Percentiles rank a stretch among this genome's conserved stretches.
Evolutionary conservation across 805 yeast species (phyloP).

Genomic region (Saturnispora ahearnii): DNA sequence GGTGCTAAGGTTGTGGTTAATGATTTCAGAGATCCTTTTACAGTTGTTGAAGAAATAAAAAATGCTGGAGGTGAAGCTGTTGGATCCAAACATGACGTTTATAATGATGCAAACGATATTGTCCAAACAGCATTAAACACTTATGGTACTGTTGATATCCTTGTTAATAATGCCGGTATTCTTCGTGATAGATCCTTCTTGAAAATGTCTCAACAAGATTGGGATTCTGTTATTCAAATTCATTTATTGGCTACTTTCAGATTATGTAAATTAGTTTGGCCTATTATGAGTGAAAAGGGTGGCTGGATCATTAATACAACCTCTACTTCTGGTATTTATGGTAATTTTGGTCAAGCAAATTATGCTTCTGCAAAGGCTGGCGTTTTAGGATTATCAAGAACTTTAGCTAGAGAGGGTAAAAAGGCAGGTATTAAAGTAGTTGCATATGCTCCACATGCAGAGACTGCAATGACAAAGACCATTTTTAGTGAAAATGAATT

Average conservation of each 20-base stretch:
- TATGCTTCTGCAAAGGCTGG: slow-evolving; percentile 92
- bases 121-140: slow-evolving; percentile 65
- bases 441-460: slow-evolving; percentile 94
- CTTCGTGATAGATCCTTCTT: slow-evolving; percentile 80
- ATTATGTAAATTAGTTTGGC: slow-evolving; percentile 89
- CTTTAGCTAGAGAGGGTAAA: slow-evolving; percentile 87
- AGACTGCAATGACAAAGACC: slow-evolving; percentile 92
- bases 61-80: slow-evolving; percentile 65
- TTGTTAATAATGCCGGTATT: slow-evolving; percentile 92
- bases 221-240: slow-evolving; percentile 73
- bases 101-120: slow-evolving; percentile 61
- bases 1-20: slow-evolving; percentile 95
- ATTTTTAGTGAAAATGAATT: slow-evolving; percentile 73
- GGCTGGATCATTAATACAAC: slow-evolving; percentile 86
- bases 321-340: slow-evolving; percentile 95
- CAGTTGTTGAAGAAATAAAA: slow-evolving; percentile 67
- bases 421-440: slow-evolving; percentile 67
- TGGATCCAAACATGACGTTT: slow-evolving; percentile 76
- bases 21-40: slow-evolving; percentile 69
- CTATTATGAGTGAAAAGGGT: slow-evolving; percentile 60
- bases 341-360: slow-evolving; percentile 95
- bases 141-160: slow-evolving; percentile 77
- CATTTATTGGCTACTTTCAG: slow-evolving; percentile 77
- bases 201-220: slow-evolving; percentile 76
- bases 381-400: slow-evolving; percentile 72